Base-by-base conservation (phyloP, 257 asterid species). In the Solanum pennellii region DNA sequence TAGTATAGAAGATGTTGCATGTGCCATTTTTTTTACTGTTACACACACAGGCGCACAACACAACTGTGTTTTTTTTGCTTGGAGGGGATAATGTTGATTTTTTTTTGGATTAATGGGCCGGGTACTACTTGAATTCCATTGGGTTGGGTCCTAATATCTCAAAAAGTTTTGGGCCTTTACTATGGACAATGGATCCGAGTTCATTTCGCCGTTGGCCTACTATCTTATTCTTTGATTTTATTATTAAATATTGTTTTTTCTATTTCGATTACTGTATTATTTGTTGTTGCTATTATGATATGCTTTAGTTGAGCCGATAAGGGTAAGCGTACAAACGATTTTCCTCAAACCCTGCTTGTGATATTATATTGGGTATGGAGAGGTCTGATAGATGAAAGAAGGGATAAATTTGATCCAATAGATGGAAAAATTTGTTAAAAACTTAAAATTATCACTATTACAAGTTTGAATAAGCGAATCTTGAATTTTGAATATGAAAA, bases 21-120 rank as follows among this genome's bases (percentile, higher is more conserved):
- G 88, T 77, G 91, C 93, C 98, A 95, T 94, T 89, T 35, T 60
- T 10, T 47, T n/a, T 7, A 14, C 37, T 35, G 20, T 13, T n/a
- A 76, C 62, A 44, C 66, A 45, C 84, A 45, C 66, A 27, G 1
- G 5, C 14, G 15, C 16, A 25, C 37, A 42, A 42, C 62, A 52
- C n/a, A 60, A 66, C 42, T 59, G 29, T 8, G 23, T 68, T 8
- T 23, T 23, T 23, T 82, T 44, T 14, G 41, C 49, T 85, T 12
- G 8, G 85, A 86, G 71, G 65, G 35, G 87, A 49, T 82, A 47
- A 15, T 9, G 89, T 83, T 68, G 75, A 41, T 84, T 20, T 83
- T n/a, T 33, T 37, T 23, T 62, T 65, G 47, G 83, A 35, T 23
- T 44, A 15, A 65, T 83, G 89, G 89, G 71, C 88, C 49, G 69